A percentile compares a stretch with the other conserved stretches of the same genome.
These are phyloP conservation scores for Monosporozyma unispora DNA, from an alignment of 805 yeast genomes.

Conservation along the genomic window DNA sequence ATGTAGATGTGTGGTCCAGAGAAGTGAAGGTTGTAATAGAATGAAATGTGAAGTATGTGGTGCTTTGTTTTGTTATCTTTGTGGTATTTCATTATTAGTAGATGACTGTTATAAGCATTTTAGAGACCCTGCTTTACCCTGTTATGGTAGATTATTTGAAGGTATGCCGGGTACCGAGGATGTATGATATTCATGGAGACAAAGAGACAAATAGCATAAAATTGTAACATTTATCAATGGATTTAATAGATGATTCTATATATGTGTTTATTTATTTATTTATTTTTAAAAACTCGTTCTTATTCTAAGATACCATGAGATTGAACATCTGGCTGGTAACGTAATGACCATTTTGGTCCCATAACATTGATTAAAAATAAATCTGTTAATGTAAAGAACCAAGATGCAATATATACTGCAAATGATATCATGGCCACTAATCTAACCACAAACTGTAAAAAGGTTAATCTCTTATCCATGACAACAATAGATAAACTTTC, in stretches of 20 bases:
- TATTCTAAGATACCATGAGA: conserved; percentile 23
- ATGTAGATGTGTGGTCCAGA: conserved; percentile 42
- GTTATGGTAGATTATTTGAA: conserved; percentile 44
- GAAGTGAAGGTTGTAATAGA: conserved; percentile 56
- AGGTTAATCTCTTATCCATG: conserved; percentile 64
- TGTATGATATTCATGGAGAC: not conserved
- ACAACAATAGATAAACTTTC: conserved; percentile 74
- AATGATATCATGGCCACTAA: conserved; percentile 82
- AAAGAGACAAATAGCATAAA: not conserved
- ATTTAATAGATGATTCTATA: not conserved
- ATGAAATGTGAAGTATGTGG: conserved; percentile 47
- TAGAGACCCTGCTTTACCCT: conserved; percentile 33
- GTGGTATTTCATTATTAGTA: conserved; percentile 36
- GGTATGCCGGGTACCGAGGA: conserved; percentile 37
- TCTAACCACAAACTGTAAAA: conserved; percentile 67
- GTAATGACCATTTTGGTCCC: conserved; percentile 47
- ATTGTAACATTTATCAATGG: not conserved
- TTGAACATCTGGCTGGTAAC: conserved; percentile 24
- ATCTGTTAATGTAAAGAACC: conserved; percentile 53
- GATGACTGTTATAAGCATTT: conserved; percentile 47
- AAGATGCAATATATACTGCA: conserved; percentile 56
- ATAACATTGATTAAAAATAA: conserved; percentile 39
- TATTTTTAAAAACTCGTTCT: not conserved
- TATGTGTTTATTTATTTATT: not conserved
- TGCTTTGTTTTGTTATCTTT: conserved; percentile 44